Base-by-base conservation (phyloP, 2,329 filamentous ascomycete species). In the Pyrenochaeta sp. region DNA sequence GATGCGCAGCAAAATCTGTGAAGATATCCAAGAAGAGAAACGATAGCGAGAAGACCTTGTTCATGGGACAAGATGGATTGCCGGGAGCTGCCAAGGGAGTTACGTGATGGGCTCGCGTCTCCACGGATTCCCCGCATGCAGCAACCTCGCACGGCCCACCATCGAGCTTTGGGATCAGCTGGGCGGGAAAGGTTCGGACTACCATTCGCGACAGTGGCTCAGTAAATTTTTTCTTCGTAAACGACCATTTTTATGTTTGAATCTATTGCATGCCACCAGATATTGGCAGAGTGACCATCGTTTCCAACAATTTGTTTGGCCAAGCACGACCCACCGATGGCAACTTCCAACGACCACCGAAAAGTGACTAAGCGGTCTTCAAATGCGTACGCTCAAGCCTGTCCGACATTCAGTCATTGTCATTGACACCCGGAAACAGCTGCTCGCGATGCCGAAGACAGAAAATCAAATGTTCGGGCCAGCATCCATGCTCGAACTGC, bases 391-490 rank as follows among this genome's bases (percentile, higher is more conserved):
- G 59, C 37, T 9, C 30, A 33, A 17, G 23, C 21, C 23, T 20
- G 11, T 12, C 10, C 20, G 49, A 37, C 37, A 53, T 17, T 27
- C 20, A 27, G 5, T n/a, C 36, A n/a, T 45, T 33, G 20, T 23
- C 29, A 35, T 35, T 49, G 21, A 56, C 33, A 40, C 31, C 30
- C 35, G 27, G 21, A 18, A 35, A 58, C 14, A 64, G 68, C 21
- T 71, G 68, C 52, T 64, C 64, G 27, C 61, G 68, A 58, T 72
- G 68, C 43, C 60, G 67, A 35, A 51, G 65, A 42, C 68, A 71
- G 36, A 72, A 72, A 46, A 72, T 71, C 49, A 72, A 72, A 51
- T 72, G 68, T 42, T 72, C 68, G 0, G 68, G 68, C 12, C 65
- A 69, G 44, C 67, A 69, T 29, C 68, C 68, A 11, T 72, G 68